Evolutionary conservation across 192 early-diverging fungal species (phyloP), one percentile per base, ranked within the genome.

Genomic region (Cladochytrium replicatum): DNA sequence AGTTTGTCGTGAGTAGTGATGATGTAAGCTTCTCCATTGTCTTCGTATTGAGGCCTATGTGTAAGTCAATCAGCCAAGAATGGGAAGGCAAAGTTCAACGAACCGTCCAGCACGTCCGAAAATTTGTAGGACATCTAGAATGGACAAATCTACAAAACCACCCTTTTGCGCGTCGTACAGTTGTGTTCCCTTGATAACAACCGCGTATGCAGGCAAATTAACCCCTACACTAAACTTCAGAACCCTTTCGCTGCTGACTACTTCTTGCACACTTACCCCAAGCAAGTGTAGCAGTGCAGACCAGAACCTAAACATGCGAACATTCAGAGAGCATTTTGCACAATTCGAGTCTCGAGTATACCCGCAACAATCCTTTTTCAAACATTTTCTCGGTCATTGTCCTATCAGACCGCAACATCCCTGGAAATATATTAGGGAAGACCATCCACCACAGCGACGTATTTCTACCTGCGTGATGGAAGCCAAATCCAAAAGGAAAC

Each of bases 111-210:
- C 97, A 61, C 97, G 86, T 52, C 93, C 97, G 62, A 99, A 97
- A 49, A 99, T 99, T 69, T 99, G 97, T 52, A 97, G 70, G n/a
- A 99, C 97, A 63, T 99, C 97, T 41, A 97, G 66, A 57, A 96
- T 89, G 0, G 93, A 93, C 23, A 99, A 69, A 54, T 99, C 97
- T 2, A 88, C 81, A 66, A 91, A 97, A 8, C 76, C 73, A 50
- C 97, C 93, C 64, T 91, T 95, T 43, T 92, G 79, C 19, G 93
- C 70, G 46, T 90, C 83, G 62, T 99, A 99, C 9, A 99, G 74
- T 50, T 92, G 86, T 8, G 97, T 99, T 27, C 93, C 97, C 64
- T 97, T 97, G 65, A 99, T 97, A 15, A 97, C 75, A 6, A 97
- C 97, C 0, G 97, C 93, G 57, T 95, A 93, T 7, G 97, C 97